Evolutionary conservation across 2,329 filamentous ascomycete species (phyloP), one percentile per base, ranked within the genome.

Genomic region (Nothopassalora personata): DNA sequence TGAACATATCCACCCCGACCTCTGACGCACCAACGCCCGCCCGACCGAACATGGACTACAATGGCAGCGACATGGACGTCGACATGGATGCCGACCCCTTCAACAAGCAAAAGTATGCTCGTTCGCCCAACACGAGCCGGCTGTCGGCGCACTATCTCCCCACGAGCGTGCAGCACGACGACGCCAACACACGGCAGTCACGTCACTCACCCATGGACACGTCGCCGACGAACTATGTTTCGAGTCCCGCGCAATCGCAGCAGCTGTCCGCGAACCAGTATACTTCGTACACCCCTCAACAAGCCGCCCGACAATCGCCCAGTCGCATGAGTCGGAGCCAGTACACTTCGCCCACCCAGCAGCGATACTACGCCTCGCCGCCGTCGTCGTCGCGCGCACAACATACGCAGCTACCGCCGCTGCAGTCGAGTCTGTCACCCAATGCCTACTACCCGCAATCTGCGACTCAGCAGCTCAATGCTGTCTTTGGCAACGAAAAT

Each of bases 171-270:
- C 64, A 64, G 50, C 49, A 51, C 2, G 63, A 68, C 18, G 67
- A 68, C 31, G 86, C 93, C 70, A 86, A 89, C 60, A 94, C 91
- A 47, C 82, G 90, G 53, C 90, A 91, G 60, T 90, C 95, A 74
- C 86, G 92, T 72, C 97, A 97, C 77, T 97, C 93, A 50, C 94
- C 93, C 64, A 97, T 97, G 92, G 93, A 96, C 73, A 79, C 95
- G 61, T 91, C 91, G 61, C 90, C 91, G 45, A 85, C 87, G 34
- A 88, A 89, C 57, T 83, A 84, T 72, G 81, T 77, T 51, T 66
- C 70, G 77, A 89, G 79, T 73, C 84, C 80, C 62, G 84, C 78
- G 71, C 79, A 78, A 63, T 72, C 64, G 45, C 72, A 65, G 49
- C 61, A 58, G 49, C 52, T 56, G 30, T 47, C 57, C 27, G 52